These are phyloP conservation scores for Lactarius akahatsu DNA, from an alignment of 768 basidiomycete species.

Conservation along the genomic window DNA sequence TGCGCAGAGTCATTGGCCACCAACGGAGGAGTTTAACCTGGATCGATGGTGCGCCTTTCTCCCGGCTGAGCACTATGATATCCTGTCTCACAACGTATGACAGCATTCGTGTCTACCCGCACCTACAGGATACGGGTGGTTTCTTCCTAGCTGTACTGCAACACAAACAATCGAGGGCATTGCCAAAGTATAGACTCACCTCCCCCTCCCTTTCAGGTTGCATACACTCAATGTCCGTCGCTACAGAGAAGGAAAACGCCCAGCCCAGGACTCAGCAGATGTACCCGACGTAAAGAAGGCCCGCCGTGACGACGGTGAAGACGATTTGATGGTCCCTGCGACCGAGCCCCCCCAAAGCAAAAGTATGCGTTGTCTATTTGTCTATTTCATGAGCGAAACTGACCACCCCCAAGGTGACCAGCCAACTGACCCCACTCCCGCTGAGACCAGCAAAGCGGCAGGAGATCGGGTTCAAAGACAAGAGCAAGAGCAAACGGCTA, in stretches of 20 bases:
- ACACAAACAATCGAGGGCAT: slow-evolving; percentile 38
- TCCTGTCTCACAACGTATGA: neutral
- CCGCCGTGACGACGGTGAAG: slow-evolving; percentile 40
- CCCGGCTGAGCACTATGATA: neutral
- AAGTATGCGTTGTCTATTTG: slow-evolving; percentile 1
- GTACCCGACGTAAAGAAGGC: slow-evolving; percentile 53
- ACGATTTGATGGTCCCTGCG: slow-evolving; percentile 20
- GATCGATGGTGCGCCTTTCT: slow-evolving; percentile 61
- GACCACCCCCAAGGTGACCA: neutral
- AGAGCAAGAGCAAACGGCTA: slow-evolving; percentile 29
- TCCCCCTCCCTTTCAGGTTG: neutral
- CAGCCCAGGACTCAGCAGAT: slow-evolving; percentile 45
- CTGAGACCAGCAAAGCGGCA: slow-evolving; percentile 8
- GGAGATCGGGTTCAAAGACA: slow-evolving; percentile 30
- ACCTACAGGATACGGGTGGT: slow-evolving; percentile 94
- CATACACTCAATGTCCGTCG: neutral
- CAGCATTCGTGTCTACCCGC: slow-evolving; percentile 90
- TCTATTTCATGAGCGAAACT: neutral
- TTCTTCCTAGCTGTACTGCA: slow-evolving; percentile 95
- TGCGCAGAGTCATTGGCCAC: slow-evolving; percentile 76
- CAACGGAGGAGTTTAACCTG: slow-evolving; percentile 58
- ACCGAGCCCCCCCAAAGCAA: slow-evolving; percentile 8
- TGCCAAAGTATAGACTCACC: slow-evolving; percentile 11
- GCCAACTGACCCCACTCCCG: neutral
- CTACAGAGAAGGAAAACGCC: slow-evolving; percentile 51